These are phyloP conservation scores for Ceratocystis lukuohia DNA, from an alignment of 2,329 filamentous ascomycete genomes.

Conservation along the genomic window DNA sequence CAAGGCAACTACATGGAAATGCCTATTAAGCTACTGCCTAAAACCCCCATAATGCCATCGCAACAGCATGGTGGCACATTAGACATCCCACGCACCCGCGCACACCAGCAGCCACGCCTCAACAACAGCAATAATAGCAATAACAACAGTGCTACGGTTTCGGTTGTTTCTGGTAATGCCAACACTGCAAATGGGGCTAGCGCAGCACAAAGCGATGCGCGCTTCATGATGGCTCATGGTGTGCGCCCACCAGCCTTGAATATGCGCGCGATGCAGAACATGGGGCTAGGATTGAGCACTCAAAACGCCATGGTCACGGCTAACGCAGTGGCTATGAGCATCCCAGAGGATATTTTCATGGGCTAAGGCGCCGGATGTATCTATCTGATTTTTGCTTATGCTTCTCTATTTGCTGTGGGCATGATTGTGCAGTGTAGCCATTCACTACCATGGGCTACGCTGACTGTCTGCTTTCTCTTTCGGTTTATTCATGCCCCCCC, in stretches of 20 bases:
- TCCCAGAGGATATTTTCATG: constrained; percentile 40
- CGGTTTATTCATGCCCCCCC: not conserved
- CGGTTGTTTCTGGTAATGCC: not conserved
- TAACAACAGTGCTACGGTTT: not conserved
- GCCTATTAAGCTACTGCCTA: constrained; percentile 26
- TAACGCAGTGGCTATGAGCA: constrained; percentile 32
- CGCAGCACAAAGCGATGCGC: not conserved
- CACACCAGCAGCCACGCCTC: constrained; percentile 12
- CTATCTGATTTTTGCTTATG: not conserved
- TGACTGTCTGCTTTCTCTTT: not conserved
- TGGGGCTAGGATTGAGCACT: constrained; percentile 27
- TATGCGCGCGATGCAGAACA: constrained; percentile 35
- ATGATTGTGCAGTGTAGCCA: not conserved
- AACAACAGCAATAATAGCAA: not conserved
- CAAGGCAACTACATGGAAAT: constrained; percentile 38
- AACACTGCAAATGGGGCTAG: not conserved
- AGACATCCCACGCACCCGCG: constrained; percentile 33
- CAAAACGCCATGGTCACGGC: constrained; percentile 32
- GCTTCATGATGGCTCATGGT: constrained; percentile 12
- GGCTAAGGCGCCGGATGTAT: constrained; percentile 26
- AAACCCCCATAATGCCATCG: constrained; percentile 21
- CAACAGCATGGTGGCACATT: constrained; percentile 31
- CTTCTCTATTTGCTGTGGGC: not conserved
- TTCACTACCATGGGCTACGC: not conserved
- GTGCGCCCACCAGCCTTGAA: constrained; percentile 25